Conservation (phyloP, 1,284 basidiomycete genomes). For the Trichosporon sp. region DNA sequence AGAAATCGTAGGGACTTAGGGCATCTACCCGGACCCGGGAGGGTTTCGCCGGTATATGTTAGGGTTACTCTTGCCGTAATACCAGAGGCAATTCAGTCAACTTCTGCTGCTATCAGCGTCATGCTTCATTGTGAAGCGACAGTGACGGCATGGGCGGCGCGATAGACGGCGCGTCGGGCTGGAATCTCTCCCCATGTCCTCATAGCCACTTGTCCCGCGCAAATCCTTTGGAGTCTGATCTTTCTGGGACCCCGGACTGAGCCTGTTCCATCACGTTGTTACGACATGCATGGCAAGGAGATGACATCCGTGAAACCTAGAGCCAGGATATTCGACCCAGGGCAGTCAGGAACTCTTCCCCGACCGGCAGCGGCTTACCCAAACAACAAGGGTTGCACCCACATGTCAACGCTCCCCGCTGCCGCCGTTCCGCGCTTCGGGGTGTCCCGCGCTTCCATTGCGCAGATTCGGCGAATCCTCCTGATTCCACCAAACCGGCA, state of each 20-base stretch:
- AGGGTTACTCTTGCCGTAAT: background rate
- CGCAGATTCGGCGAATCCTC: background rate
- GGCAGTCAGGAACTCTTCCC: background rate
- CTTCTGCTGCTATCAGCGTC: background rate
- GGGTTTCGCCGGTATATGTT: background rate
- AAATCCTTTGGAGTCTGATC: background rate
- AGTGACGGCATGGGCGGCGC: background rate
- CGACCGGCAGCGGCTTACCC: background rate
- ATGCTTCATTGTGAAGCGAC: conserved; percentile 4
- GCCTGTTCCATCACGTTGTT: background rate
- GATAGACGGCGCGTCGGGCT: background rate
- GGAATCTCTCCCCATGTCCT: background rate
- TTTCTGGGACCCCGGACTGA: background rate
- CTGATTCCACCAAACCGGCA: background rate
- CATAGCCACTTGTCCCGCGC: background rate
- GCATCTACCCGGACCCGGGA: background rate
- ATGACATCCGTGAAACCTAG: background rate
- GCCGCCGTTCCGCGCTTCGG: conserved; percentile 1
- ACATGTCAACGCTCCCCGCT: background rate
- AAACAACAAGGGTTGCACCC: background rate
- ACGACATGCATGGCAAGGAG: background rate
- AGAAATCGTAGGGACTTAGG: background rate
- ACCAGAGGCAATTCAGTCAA: conserved; percentile 2
- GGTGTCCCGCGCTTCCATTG: background rate
- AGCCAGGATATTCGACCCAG: background rate